phyloP scores from a whole-genome alignment of 345 rosid genomes.

The Jatropha curcas region DNA sequence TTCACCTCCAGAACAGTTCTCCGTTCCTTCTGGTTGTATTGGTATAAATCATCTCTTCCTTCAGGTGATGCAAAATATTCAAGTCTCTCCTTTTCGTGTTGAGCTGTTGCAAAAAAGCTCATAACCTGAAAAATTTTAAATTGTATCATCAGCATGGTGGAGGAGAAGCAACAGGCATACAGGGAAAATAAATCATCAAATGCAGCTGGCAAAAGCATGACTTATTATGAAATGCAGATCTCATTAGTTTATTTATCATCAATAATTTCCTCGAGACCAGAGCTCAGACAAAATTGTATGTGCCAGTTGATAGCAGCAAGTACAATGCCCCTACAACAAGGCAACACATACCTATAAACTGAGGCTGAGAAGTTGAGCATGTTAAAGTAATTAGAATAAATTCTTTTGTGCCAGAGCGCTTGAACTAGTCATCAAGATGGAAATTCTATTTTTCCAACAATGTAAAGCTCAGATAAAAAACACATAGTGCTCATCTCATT shows the following conservation, averaged over 20 bases:
- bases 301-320: background rate
- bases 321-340: background rate
- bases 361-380: background rate
- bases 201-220: background rate
- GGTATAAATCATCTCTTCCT: constrained; percentile 92
- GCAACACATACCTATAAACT: background rate
- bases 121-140: constrained; percentile 53
- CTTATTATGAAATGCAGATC: background rate
- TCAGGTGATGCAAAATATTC: constrained; percentile 84
- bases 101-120: constrained; percentile 82
- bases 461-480: background rate
- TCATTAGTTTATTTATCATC: background rate
- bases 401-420: background rate
- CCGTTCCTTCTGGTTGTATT: constrained; percentile 90
- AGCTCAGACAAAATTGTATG: background rate
- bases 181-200: background rate
- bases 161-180: background rate
- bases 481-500: background rate
- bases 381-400: background rate
- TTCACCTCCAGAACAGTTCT: constrained; percentile 89
- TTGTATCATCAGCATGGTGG: constrained; percentile 6
- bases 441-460: background rate
- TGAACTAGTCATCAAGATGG: background rate
- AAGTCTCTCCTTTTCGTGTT: constrained; percentile 85
- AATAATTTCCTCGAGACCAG: background rate